Conservation (phyloP, 2,329 filamentous ascomycete genomes). For the Penicillium sp. region DNA sequence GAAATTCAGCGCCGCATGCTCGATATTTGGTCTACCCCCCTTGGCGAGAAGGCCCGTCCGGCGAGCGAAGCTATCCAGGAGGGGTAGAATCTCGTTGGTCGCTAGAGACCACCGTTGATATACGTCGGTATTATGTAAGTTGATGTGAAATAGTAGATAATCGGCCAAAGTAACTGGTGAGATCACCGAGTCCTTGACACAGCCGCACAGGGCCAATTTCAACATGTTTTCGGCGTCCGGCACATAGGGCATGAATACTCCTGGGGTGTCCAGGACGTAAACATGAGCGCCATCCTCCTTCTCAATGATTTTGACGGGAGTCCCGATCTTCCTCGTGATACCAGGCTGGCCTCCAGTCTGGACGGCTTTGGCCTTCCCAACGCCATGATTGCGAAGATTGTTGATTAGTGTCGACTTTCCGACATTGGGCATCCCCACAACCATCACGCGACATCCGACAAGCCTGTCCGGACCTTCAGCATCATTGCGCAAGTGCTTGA, state of each 20-base stretch:
- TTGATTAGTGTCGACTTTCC: conserved; percentile 97
- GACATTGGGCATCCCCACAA: conserved; percentile 98
- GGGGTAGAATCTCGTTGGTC: conserved; percentile 80
- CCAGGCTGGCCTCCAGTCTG: conserved; percentile 86
- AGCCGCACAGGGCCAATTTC: conserved; percentile 88
- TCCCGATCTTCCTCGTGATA: conserved; percentile 83
- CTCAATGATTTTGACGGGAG: conserved; percentile 79
- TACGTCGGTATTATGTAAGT: conserved; percentile 64
- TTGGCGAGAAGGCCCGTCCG: conserved; percentile 77
- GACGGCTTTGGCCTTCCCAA: conserved; percentile 71
- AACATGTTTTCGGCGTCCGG: conserved; percentile 86
- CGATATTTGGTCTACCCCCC: conserved; percentile 72
- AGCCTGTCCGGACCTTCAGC: conserved; percentile 53
- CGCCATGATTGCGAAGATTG: conserved; percentile 72
- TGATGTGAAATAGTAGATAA: conserved; percentile 86
- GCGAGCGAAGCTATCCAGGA: conserved; percentile 72
- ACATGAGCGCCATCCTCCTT: conserved; percentile 64
- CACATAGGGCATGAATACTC: conserved; percentile 93
- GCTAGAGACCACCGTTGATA: conserved; percentile 70
- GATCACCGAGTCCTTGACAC: conserved; percentile 88
- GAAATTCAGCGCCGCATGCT: conserved; percentile 77
- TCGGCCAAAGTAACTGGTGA: conserved; percentile 79
- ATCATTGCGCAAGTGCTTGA: conserved; percentile 39
- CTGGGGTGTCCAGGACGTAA: conserved; percentile 89
- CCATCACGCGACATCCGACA: conserved; percentile 81